Percentiles rank a stretch among this genome's conserved stretches.
Conservation (phyloP, 2,329 filamentous ascomycete species). For the Xylariaceae sp. region DNA sequence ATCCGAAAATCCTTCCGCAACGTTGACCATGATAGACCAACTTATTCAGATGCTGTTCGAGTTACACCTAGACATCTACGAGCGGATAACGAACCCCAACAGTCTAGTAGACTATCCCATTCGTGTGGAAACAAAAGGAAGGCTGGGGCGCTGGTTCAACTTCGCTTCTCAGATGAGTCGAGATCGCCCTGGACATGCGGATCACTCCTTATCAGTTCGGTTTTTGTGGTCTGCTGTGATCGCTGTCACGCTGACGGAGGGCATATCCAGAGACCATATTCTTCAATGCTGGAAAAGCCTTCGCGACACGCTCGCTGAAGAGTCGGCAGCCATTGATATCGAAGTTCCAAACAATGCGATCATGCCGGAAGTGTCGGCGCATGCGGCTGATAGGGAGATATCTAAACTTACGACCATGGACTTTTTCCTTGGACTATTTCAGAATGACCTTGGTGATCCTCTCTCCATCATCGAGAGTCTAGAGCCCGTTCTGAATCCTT, state of each 20-base stretch:
- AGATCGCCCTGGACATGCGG: slow-evolving; percentile 37
- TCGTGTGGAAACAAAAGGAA: slow-evolving; percentile 52
- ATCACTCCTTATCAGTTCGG: slow-evolving; percentile 50
- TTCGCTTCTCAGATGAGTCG: slow-evolving; percentile 51
- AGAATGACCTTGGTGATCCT: slow-evolving; percentile 78
- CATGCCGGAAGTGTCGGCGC: slow-evolving; percentile 82
- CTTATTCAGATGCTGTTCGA: slow-evolving; percentile 64
- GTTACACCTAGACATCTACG: slow-evolving; percentile 63
- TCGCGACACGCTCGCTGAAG: slow-evolving; percentile 52
- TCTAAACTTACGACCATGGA: slow-evolving; percentile 94
- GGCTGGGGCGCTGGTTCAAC: slow-evolving; percentile 56
- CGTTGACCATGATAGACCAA: slow-evolving; percentile 41
- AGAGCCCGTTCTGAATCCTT: slow-evolving; percentile 85
- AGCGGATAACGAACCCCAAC: slow-evolving; percentile 59
- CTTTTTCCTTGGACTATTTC: slow-evolving; percentile 90
- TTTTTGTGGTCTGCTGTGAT: slow-evolving; percentile 62
- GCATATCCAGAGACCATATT: slow-evolving; percentile 58
- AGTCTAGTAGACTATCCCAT: slow-evolving; percentile 55
- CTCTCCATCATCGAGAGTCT: slow-evolving; percentile 86
- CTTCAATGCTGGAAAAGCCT: slow-evolving; percentile 62
- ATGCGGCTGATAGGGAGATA: slow-evolving; percentile 87
- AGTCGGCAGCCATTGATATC: slow-evolving; percentile 48
- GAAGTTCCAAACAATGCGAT: slow-evolving; percentile 80
- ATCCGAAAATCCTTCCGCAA: slow-evolving; percentile 19
- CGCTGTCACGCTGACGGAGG: slow-evolving; percentile 54